Percentiles rank a stretch among this genome's conserved stretches.
Evolutionary conservation across 139 green algal genomes (phyloP).

Genomic region (Pleodorina starrii): DNA sequence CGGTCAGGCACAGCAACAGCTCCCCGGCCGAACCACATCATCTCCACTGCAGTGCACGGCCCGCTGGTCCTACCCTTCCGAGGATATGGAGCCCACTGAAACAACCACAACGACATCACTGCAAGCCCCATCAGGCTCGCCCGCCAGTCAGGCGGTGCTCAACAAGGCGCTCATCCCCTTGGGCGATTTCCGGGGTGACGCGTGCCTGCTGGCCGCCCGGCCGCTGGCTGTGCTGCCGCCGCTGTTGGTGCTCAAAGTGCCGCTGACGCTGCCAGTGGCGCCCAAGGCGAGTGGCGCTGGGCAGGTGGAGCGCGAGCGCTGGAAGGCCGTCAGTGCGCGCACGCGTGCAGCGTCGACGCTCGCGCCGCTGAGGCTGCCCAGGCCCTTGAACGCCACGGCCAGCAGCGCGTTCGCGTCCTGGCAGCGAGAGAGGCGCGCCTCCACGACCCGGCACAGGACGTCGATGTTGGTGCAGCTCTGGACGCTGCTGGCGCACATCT

Average conservation of each 20-base stretch:
- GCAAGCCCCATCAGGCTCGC: no score
- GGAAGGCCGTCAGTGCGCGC: not conserved
- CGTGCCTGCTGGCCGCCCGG: not conserved
- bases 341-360: conserved; percentile 1
- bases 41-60: no score
- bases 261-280: not conserved
- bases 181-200: not conserved
- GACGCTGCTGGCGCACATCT: conserved; percentile 32
- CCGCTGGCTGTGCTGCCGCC: not conserved
- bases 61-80: no score
- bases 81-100: no score
- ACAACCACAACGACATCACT: no score
- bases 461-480: conserved; percentile 43
- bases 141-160: not conserved
- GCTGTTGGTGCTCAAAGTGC: not conserved
- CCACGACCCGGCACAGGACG: conserved; percentile 21
- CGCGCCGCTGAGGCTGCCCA: conserved; percentile 33
- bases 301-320: not conserved
- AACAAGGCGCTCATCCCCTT: not conserved
- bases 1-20: no score
- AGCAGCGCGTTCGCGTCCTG: conserved; percentile 31
- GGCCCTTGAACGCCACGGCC: conserved; percentile 45
- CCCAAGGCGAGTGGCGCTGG: not conserved
- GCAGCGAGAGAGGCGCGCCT: conserved; percentile 9
- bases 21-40: no score